Percentiles rank a stretch among this genome's conserved stretches.
Evolutionary conservation across 306 rosid genomes (phyloP).

Genomic region (Trifolium dubium): DNA sequence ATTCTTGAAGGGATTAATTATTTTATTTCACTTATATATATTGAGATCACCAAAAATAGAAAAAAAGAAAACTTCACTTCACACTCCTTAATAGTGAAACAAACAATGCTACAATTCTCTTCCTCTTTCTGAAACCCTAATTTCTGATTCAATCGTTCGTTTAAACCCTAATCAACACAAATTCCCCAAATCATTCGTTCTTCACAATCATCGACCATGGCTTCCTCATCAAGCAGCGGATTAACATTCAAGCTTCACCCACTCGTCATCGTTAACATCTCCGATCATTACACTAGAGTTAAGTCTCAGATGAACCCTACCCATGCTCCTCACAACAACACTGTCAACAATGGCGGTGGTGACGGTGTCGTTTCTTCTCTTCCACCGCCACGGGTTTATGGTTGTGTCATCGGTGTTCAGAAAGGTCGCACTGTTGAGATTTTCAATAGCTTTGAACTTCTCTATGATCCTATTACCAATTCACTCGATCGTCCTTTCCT

Average conservation of each 20-base stretch:
- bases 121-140: constrained; percentile 38
- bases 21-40: no score
- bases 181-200: neutral
- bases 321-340: constrained; percentile 26
- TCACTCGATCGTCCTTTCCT: constrained; percentile 92
- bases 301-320: constrained; percentile 82
- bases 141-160: neutral
- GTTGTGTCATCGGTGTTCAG: constrained; percentile 97
- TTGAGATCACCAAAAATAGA: no score
- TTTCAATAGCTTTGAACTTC: constrained; percentile 98
- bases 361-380: constrained; percentile 46
- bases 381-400: constrained; percentile 65
- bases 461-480: constrained; percentile 70
- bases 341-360: constrained; percentile 48
- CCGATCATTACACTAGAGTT: constrained; percentile 89
- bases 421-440: constrained; percentile 98
- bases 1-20: no score
- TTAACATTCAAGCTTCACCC: constrained; percentile 96
- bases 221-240: constrained; percentile 94
- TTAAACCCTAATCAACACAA: constrained; percentile 8
- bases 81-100: neutral
- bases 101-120: neutral
- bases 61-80: neutral
- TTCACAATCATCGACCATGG: constrained; percentile 46
- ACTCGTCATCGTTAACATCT: constrained; percentile 89